Evolutionary conservation across 75 land plant species (phyloP), one percentile per base, ranked within the genome.

Genomic region (Selaginella tamariscina): DNA sequence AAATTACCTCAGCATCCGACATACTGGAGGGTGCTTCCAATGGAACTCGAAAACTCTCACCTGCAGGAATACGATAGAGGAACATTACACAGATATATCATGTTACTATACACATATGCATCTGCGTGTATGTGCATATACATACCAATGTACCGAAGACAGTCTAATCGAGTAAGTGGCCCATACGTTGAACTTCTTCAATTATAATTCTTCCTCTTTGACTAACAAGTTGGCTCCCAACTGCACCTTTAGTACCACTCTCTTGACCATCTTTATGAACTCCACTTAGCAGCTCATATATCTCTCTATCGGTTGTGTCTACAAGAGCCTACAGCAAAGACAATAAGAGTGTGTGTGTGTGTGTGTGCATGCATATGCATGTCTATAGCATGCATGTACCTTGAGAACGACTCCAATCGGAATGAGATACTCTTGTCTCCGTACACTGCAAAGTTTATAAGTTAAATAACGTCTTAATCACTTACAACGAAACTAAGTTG

Each of bases 161-260:
- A 90, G 60, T 94, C 83, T 44, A 32, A 32, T 18, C 79, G 84
- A 33, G 91, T 89, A n/a, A 79, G 76, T 44, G 87, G 13, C 75
- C 65, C 66, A 80, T 57, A 27, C 64, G 66, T 27, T 68, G 79
- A 57, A 85, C 82, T 83, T 94, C 99, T 72, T 90, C 91, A 24
- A 94, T 75, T 28, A 94, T 89, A 60, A 94, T 87, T 44, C 84
- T 77, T 57, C 86, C 91, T 67, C 99, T 85, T 81, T 94, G 96
- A 59, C 86, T 79, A 32, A 85, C 67, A 66, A 90, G 80, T 33
- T 87, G 91, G 24, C 84, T 83, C 56, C 85, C 91, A 74, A 85
- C 86, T 68, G 71, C 82, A 33, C 91, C 96, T 66, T 82, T 85
- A 31, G 63, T 74, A n/a, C 70, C 71, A n/a, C n/a, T n/a, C 30